phyloP scores from a whole-genome alignment of 257 asterid species.

The Plantago major region DNA sequence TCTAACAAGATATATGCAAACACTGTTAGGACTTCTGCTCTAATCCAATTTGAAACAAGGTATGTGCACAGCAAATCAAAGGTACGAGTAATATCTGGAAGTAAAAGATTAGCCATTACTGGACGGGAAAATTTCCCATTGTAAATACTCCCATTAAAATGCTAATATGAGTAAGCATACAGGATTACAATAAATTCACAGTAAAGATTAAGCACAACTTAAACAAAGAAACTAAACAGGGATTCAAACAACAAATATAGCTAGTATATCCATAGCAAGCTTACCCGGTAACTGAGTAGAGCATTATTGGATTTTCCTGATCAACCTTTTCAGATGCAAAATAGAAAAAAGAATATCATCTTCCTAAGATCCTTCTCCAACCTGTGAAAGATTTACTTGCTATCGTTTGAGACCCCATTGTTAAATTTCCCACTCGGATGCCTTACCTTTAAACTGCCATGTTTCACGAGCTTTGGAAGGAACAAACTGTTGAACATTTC shows the following conservation, averaged over 20 bases:
- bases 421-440: conserved; percentile 57
- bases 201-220: conserved; percentile 6
- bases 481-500: conserved; percentile 62
- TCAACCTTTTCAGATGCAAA: conserved; percentile 2
- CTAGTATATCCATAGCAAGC: too few species aligned
- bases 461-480: conserved; percentile 46
- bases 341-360: not conserved
- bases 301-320: not conserved
- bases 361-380: not conserved
- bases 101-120: not conserved
- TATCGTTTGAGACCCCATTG: conserved; percentile 19
- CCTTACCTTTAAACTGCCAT: conserved; percentile 67
- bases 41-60: too few species aligned
- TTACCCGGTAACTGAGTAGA: not conserved
- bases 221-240: not conserved
- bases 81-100: too few species aligned
- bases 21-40: too few species aligned
- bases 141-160: not conserved
- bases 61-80: too few species aligned
- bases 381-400: conserved; percentile 3
- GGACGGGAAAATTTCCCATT: not conserved
- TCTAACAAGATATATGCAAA: too few species aligned
- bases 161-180: not conserved
- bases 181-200: conserved; percentile 6
- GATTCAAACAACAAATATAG: not conserved